Percentiles rank a stretch among this genome's conserved stretches.
Conservation (phyloP, 164 flowering plant genomes). For the Litsea cubeba region DNA sequence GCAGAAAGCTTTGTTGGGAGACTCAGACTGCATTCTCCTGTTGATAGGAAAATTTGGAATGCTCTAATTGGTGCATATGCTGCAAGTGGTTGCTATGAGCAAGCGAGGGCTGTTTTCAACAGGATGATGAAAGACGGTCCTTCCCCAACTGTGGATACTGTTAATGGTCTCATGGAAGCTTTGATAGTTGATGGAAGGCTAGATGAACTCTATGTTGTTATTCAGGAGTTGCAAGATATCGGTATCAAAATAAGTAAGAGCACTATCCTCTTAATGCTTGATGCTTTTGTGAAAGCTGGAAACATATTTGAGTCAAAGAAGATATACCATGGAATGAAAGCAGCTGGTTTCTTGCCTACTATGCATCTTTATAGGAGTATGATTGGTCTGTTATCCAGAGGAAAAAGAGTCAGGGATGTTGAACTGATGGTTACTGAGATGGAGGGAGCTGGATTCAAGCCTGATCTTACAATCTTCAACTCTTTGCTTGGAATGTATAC, state of each 20-base stretch:
- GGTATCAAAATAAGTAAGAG: constrained; percentile 89
- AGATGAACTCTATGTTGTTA: constrained; percentile 78
- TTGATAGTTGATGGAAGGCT: constrained; percentile 75
- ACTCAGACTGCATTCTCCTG: constrained; percentile 37
- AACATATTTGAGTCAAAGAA: constrained; percentile 90
- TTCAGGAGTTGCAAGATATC: constrained; percentile 94
- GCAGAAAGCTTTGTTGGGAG: constrained; percentile 73
- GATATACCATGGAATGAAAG: constrained; percentile 90
- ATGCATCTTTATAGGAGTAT: constrained; percentile 85
- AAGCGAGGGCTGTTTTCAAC: constrained; percentile 84
- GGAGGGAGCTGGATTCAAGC: constrained; percentile 84
- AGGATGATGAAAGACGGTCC: constrained; percentile 95
- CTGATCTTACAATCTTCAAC: constrained; percentile 78
- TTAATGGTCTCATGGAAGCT: constrained; percentile 81
- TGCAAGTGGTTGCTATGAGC: constrained; percentile 79
- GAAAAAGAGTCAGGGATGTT: constrained; percentile 78
- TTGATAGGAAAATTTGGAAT: constrained; percentile 83
- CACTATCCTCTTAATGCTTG: constrained; percentile 83
- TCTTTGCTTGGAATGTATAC: constrained; percentile 69
- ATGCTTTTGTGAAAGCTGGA: constrained; percentile 78
- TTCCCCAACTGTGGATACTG: constrained; percentile 72
- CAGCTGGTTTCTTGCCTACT: constrained; percentile 90
- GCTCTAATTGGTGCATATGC: constrained; percentile 87
- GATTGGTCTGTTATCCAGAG: constrained; percentile 60
- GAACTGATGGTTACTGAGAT: constrained; percentile 86